A percentile compares a stretch with the other conserved stretches of the same genome.
These are phyloP conservation scores for Meyerozyma athensensis DNA, from an alignment of 1,139 yeast genomes.

Conservation along the genomic window DNA sequence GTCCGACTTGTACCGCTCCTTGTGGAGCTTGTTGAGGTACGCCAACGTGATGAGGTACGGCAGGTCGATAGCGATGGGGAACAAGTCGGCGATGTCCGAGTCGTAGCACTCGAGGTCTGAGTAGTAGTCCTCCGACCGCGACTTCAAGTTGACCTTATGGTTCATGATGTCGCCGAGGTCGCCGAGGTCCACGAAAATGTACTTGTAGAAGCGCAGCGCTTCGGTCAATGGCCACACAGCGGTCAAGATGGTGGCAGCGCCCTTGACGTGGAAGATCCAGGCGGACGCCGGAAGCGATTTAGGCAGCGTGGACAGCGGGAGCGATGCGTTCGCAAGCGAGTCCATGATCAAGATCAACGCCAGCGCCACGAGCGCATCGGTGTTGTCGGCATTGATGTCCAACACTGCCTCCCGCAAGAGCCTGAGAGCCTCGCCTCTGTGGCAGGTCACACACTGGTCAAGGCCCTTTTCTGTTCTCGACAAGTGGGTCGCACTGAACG, in stretches of 20 bases:
- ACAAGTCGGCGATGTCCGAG: constrained; percentile 75
- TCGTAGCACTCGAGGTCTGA: constrained; percentile 80
- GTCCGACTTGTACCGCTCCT: constrained; percentile 79
- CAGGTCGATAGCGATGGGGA: constrained; percentile 77
- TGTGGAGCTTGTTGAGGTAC: constrained; percentile 76
- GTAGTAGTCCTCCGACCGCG: constrained; percentile 26
- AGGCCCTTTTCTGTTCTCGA: constrained; percentile 72
- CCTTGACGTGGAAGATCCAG: constrained; percentile 95
- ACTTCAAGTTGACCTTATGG: constrained; percentile 33
- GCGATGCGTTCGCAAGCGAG: constrained; percentile 86
- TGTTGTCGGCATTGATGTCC: constrained; percentile 75
- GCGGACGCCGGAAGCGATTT: constrained; percentile 85
- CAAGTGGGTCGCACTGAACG: constrained; percentile 88
- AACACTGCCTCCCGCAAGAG: constrained; percentile 80
- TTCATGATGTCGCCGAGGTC: constrained; percentile 80
- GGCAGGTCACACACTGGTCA: constrained; percentile 80
- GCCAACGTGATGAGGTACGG: constrained; percentile 86
- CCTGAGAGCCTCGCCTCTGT: constrained; percentile 81
- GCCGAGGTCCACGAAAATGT: constrained; percentile 73
- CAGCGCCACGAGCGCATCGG: constrained; percentile 90
- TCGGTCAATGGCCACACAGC: constrained; percentile 94
- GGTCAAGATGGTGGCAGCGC: constrained; percentile 90
- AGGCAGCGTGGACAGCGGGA: constrained; percentile 57
- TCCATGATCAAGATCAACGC: constrained; percentile 88
- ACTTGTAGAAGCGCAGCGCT: constrained; percentile 65